Percentiles rank a stretch among this genome's conserved stretches.
phyloP scores from a whole-genome alignment of 2,329 filamentous ascomycete species.

The Seiridium unicorne region DNA sequence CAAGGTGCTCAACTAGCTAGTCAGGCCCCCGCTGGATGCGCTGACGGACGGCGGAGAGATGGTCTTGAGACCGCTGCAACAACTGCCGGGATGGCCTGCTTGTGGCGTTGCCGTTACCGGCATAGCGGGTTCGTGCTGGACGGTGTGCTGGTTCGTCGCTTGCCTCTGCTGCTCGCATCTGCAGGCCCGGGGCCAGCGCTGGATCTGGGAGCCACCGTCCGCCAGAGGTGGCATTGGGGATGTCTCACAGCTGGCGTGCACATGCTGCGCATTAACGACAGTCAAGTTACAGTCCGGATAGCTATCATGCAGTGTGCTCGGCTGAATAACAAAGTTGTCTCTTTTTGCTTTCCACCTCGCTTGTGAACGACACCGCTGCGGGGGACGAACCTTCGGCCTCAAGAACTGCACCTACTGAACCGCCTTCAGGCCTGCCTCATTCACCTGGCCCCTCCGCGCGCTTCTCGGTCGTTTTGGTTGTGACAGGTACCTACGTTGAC shows the following conservation, averaged over 20 bases:
- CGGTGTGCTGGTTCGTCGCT: background rate
- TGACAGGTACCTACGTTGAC: too few relatives aligned
- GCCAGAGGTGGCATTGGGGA: background rate
- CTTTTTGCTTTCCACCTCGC: background rate
- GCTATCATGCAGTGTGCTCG: background rate
- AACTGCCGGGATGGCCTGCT: background rate
- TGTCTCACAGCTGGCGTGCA: background rate
- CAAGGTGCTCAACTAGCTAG: too few relatives aligned
- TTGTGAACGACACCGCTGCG: background rate
- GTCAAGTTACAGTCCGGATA: background rate
- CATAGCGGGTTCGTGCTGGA: background rate
- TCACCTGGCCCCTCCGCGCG: too few relatives aligned
- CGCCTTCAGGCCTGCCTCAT: too few relatives aligned
- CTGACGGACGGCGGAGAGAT: background rate
- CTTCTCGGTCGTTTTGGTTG: too few relatives aligned
- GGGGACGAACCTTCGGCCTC: too few relatives aligned
- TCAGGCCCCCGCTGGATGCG: too few relatives aligned
- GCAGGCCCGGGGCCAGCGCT: background rate
- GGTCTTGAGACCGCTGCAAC: background rate
- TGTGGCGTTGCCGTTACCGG: background rate
- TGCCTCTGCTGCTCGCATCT: background rate
- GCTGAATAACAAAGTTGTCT: background rate
- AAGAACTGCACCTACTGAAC: too few relatives aligned
- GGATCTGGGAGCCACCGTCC: background rate
- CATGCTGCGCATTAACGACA: background rate